Conservation (phyloP, 345 rosid genomes). For the Brassica cretica region DNA sequence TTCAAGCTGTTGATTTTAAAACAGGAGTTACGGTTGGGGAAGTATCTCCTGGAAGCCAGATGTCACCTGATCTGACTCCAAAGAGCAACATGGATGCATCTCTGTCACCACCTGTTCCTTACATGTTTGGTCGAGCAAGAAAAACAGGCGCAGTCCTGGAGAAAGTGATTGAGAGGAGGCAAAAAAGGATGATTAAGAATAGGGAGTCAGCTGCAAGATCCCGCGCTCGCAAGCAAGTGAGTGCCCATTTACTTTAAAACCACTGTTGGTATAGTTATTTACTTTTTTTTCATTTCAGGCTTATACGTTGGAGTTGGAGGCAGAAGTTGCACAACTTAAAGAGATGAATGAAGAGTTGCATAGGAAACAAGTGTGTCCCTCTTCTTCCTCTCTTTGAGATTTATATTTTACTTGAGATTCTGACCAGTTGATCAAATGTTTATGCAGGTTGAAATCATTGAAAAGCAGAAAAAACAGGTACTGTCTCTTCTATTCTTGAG, state of each 20-base stretch:
- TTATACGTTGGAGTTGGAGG: constrained; percentile 89
- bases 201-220: constrained; percentile 99
- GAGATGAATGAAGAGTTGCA: constrained; percentile 70
- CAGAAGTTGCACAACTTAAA: constrained; percentile 82
- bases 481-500: background rate
- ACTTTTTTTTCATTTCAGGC: constrained; percentile 52
- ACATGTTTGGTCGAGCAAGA: constrained; percentile 73
- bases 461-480: constrained; percentile 69
- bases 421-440: constrained; percentile 25
- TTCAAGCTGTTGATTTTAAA: constrained; percentile 53
- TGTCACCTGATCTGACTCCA: constrained; percentile 75
- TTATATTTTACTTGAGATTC: background rate
- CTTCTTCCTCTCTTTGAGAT: constrained; percentile 20
- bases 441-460: constrained; percentile 58
- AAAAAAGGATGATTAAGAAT: constrained; percentile 96
- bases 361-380: constrained; percentile 65
- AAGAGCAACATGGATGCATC: constrained; percentile 83
- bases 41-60: constrained; percentile 70
- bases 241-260: constrained; percentile 1
- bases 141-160: constrained; percentile 67
- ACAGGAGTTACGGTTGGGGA: constrained; percentile 48
- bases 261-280: background rate
- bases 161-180: constrained; percentile 97
- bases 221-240: constrained; percentile 98
- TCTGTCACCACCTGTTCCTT: constrained; percentile 68